Percentiles rank a stretch among this genome's conserved stretches.
Evolutionary conservation across 257 asterid genomes (phyloP).

Genomic region (Coffea eugenioides): DNA sequence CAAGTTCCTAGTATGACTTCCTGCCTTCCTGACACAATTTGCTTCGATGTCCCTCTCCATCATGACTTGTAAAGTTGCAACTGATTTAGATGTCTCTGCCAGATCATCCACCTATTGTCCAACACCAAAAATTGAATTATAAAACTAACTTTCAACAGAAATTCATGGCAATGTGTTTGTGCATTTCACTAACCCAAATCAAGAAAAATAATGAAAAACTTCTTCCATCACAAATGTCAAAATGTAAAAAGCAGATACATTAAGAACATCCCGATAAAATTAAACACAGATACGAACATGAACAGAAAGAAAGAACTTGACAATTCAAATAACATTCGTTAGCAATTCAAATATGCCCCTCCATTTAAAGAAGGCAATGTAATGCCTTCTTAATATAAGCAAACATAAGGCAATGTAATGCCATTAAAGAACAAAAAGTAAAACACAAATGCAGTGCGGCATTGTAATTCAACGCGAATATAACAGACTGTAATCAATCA

Average conservation of each 20-base stretch:
- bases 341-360: too few relatives aligned
- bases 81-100: conserved; percentile 64
- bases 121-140: conserved; percentile 11
- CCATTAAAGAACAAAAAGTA: too few relatives aligned
- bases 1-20: conserved; percentile 91
- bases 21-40: conserved; percentile 64
- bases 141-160: neutral
- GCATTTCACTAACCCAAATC: too few relatives aligned
- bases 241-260: neutral
- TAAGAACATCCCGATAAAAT: neutral
- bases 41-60: conserved; percentile 71
- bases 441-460: neutral
- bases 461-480: too few relatives aligned
- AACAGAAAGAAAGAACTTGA: neutral
- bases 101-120: conserved; percentile 70
- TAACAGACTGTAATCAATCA: neutral
- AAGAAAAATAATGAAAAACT: neutral
- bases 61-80: conserved; percentile 57
- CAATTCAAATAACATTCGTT: neutral
- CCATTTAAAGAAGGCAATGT: neutral
- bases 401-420: neutral
- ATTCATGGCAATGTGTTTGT: neutral
- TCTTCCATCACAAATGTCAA: neutral
- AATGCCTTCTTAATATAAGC: too few relatives aligned
- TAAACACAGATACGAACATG: too few relatives aligned